Conservation (phyloP, 2,329 filamentous ascomycete species). For the Trichoderma sp. region DNA sequence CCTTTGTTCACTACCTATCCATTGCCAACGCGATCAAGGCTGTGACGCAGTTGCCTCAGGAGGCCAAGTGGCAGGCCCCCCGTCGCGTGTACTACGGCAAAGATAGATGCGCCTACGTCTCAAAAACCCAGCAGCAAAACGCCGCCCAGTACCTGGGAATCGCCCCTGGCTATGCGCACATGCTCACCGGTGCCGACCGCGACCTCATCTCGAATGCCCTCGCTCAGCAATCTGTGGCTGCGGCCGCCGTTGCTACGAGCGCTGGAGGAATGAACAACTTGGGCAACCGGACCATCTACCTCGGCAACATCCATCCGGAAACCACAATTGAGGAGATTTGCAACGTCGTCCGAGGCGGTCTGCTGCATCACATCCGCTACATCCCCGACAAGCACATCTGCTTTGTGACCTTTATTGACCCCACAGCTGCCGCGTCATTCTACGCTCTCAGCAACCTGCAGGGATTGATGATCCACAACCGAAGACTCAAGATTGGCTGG, state of each 20-base stretch:
- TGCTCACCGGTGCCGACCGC: conserved; percentile 92
- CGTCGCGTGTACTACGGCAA: conserved; percentile 98
- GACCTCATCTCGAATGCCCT: conserved; percentile 95
- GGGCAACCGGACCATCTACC: conserved; percentile 94
- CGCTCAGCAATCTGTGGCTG: conserved; percentile 95
- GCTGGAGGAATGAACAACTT: conserved; percentile 97
- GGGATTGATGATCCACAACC: conserved; percentile 98
- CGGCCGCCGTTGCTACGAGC: conserved; percentile 92
- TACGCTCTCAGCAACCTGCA: conserved; percentile 97
- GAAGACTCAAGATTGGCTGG: conserved; percentile 97
- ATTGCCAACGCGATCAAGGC: conserved; percentile 99
- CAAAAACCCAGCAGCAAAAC: conserved; percentile 99
- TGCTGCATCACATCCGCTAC: conserved; percentile 97
- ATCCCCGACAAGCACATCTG: conserved; percentile 99
- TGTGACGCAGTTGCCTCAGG: conserved; percentile 92
- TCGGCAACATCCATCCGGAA: conserved; percentile 98
- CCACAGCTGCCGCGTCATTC: conserved; percentile 95
- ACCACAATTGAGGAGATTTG: conserved; percentile 99
- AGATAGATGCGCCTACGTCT: conserved; percentile 96
- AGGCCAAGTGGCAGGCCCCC: conserved; percentile 94
- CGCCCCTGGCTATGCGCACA: conserved; percentile 92
- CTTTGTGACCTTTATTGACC: conserved; percentile 99
- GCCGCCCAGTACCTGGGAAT: conserved; percentile 97
- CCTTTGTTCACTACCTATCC: conserved; percentile 95
- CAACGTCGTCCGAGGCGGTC: conserved; percentile 93